Base-by-base conservation (phyloP, 1,139 yeast genomes). In the Hanseniaspora gamundiae region DNA sequence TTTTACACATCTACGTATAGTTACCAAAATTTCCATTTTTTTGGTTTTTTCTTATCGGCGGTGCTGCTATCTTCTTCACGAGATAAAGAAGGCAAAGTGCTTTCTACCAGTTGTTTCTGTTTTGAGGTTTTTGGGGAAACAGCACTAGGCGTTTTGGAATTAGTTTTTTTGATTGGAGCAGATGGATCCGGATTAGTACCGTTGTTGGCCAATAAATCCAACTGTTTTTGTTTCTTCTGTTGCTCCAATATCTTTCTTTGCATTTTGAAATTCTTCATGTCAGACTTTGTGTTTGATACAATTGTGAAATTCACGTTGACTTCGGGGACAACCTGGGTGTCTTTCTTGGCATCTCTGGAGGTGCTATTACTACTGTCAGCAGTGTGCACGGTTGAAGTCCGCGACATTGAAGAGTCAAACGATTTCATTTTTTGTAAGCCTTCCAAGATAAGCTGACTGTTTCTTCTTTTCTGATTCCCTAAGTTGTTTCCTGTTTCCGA, bases 11-110 rank as follows among this genome's bases (percentile, higher is more conserved):
- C 11, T 16, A 31, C 19, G 16, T 14, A n/a, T 24, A 7, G 19
- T 14, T 19, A 33, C 36, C 36, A 33, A 19, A 33, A 33, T 17
- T 33, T 33, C 36, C 36, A 33, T 33, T 33, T 33, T 14, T 33
- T 33, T 4, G 9, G n/a, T 17, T 33, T 33, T 17, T 33, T 30
- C 19, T n/a, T 30, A 17, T 30, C 14, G 35, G n/a, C n/a, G n/a
- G n/a, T n/a, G n/a, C n/a, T n/a, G n/a, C n/a, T n/a, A n/a, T n/a
- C n/a, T n/a, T n/a, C n/a, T n/a, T n/a, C n/a, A n/a, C n/a, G n/a
- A n/a, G n/a, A n/a, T n/a, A n/a, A n/a, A n/a, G n/a, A n/a, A n/a
- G n/a, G n/a, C n/a, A n/a, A n/a, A n/a, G n/a, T n/a, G n/a, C n/a
- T n/a, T n/a, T n/a, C n/a, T n/a, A n/a, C n/a, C n/a, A n/a, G 31